Evolutionary conservation across 352 stramenopile genomes (phyloP).

Genomic region (Pythium plurisporium): DNA sequence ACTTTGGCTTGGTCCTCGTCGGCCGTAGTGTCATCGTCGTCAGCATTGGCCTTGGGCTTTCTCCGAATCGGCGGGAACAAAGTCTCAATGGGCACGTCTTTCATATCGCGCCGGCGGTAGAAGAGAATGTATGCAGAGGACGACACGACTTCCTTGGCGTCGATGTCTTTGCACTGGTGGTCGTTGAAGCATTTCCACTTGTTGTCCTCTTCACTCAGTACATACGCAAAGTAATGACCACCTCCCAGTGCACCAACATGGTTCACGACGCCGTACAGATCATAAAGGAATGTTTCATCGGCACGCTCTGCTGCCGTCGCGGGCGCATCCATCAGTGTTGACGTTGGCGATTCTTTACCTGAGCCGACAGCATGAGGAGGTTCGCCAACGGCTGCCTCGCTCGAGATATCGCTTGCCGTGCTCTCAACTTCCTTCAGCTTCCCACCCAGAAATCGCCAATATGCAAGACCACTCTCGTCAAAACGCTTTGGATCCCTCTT

Average conservation of each 20-base stretch:
- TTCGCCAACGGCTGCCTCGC: background rate
- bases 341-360: background rate
- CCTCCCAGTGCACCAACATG: conserved; percentile 94
- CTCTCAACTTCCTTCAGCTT: conserved; percentile 37
- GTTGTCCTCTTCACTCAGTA: conserved; percentile 74
- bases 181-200: conserved; percentile 99
- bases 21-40: conserved; percentile 17
- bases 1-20: conserved; percentile 56
- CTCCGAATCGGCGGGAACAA: conserved; percentile 61
- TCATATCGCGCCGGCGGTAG: conserved; percentile 77
- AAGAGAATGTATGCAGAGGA: conserved; percentile 90
- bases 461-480: conserved; percentile 48
- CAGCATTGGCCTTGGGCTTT: conserved; percentile 29
- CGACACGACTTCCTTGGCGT: conserved; percentile 81
- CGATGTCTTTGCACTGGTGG: conserved; percentile 86
- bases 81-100: conserved; percentile 58
- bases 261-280: conserved; percentile 97
- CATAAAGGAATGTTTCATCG: conserved; percentile 83
- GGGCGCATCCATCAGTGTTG: conserved; percentile 47
- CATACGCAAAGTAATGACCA: conserved; percentile 94
- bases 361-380: background rate
- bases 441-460: conserved; percentile 74
- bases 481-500: conserved; percentile 41
- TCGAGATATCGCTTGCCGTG: background rate
- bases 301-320: conserved; percentile 49